Base-by-base conservation (phyloP, 225 moss, liverwort and hornwort genomes). In the Anthoceros angustus region DNA sequence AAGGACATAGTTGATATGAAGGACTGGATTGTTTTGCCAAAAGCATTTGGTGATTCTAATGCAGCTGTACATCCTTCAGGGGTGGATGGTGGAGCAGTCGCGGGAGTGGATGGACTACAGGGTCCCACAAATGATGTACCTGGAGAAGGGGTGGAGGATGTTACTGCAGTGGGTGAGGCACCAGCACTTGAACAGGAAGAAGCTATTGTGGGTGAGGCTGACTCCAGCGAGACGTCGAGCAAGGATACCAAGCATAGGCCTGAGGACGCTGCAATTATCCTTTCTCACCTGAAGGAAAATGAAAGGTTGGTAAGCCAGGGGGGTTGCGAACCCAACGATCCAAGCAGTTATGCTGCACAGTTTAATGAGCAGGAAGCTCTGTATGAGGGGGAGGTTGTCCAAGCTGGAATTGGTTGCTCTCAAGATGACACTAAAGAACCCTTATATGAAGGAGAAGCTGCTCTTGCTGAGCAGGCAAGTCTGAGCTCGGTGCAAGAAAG, bases 301-400 rank as follows among this genome's bases (percentile, higher is more conserved):
- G n/a, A 55, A 23, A 23, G 14, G 55, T 18, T 9, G 8, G 55
- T 18, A 15, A 55, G 55, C 18, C n/a, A 18, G 23, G 55, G n/a
- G 23, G 55, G 55, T 20, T 18, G 55, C 4, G n/a, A 55, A 7
- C 23, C 55, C 14, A 23, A 18, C 23, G 55, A 5, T 7, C 7
- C 14, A 55, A 18, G 55, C 23, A 23, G 1, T 23, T 55, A 7
- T 55, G 18, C 5, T 55, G 18, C 18, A 18, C 55, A 55, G 18
- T 18, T 55, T 5, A 15, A 23, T n/a, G 55, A 55, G 55, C n/a
- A 46, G 42, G 77, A 80, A 66, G 91, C 91, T 42, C 74, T 91
- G 10, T 91, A 98, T 40, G 88, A 92, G 74, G 92, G 98, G 66
- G 98, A 98, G 78, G 77, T 74, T 64, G 85, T 82, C 65, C 76